Base-by-base conservation (phyloP, 495 filamentous ascomycete species). In the Penicillium paradoxum region DNA sequence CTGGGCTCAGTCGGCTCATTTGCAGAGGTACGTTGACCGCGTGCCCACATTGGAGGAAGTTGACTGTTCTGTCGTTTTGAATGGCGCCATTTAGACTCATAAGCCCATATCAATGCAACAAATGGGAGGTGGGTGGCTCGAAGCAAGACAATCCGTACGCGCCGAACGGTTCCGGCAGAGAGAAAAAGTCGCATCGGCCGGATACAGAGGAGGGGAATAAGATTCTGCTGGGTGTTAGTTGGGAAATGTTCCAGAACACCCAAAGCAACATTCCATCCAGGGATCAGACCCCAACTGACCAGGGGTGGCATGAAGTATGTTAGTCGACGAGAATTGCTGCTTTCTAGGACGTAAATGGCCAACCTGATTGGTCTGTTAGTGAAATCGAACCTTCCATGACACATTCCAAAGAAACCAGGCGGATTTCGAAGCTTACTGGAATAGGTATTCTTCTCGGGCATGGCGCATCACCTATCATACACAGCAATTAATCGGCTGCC, bases 131-230 rank as follows among this genome's bases (percentile, higher is more conserved):
- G 85, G 0, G 84, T 87, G 43, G 79, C 73, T 64, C 90, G 89
- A 30, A 96, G 80, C 18, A 95, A 74, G 39, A 88, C 58, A 58
- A 96, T 96, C 44, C 89, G 85, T 25, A 80, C 79, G 24, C 73
- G 74, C 30, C 91, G 84, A 38, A 95, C 77, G 39, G 81, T 78
- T 54, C 85, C 83, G 10, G 88, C 80, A 2, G 88, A 76, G 18
- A 96, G 59, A 54, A 91, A 79, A 21, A 96, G 72, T 54, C 91
- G 81, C 53, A 96, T 73, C 1, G 92, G 92, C 33, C 92, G 86
- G 58, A 96, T 85, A 54, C 91, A 79, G 38, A 89, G 72, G 41
- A 96, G 79, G 1, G 91, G 86, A 37, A 97, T 79, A 15, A 97
- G 77, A 68, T 97, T 96, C 85, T 88, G 62, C 38, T 55, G 33